Conservation (phyloP, 495 filamentous ascomycete genomes). For the Articulospora tetracladia region DNA sequence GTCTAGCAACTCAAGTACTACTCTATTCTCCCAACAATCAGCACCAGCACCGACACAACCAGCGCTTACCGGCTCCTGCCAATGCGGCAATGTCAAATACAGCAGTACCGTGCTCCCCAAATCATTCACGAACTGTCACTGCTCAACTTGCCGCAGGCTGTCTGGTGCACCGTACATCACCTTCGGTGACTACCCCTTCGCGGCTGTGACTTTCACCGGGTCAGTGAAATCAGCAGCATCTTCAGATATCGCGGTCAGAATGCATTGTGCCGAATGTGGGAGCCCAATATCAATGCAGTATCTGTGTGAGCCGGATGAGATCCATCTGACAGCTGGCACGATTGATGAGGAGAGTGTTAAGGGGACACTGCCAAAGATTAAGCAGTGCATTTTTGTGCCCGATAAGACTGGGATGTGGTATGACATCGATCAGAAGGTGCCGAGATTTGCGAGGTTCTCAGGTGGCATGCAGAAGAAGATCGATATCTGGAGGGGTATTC, state of each 20-base stretch:
- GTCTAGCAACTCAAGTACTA: neutral
- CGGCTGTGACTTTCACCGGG: conserved; percentile 7
- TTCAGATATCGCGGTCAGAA: conserved; percentile 17
- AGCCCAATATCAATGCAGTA: conserved; percentile 26
- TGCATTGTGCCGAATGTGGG: conserved; percentile 20
- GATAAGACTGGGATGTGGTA: conserved; percentile 16
- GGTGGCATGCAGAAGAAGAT: conserved; percentile 18
- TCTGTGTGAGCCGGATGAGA: conserved; percentile 15
- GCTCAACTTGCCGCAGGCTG: conserved; percentile 22
- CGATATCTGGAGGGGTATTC: neutral
- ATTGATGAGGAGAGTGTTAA: conserved; percentile 24
- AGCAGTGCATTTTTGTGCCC: conserved; percentile 23
- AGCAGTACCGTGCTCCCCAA: conserved; percentile 18
- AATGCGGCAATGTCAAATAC: conserved; percentile 22
- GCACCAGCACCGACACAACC: neutral
- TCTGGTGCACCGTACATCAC: conserved; percentile 21
- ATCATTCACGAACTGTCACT: conserved; percentile 24
- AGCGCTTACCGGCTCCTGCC: conserved; percentile 12
- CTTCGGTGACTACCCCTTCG: conserved; percentile 17
- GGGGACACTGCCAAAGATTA: conserved; percentile 12
- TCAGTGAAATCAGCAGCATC: conserved; percentile 6
- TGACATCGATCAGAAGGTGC: conserved; percentile 17
- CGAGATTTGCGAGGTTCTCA: conserved; percentile 16
- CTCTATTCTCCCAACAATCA: neutral
- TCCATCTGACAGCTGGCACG: conserved; percentile 19